These are phyloP conservation scores for Cladosporium sphaerospermum DNA, from an alignment of 2,329 filamentous ascomycete genomes.

Conservation along the genomic window DNA sequence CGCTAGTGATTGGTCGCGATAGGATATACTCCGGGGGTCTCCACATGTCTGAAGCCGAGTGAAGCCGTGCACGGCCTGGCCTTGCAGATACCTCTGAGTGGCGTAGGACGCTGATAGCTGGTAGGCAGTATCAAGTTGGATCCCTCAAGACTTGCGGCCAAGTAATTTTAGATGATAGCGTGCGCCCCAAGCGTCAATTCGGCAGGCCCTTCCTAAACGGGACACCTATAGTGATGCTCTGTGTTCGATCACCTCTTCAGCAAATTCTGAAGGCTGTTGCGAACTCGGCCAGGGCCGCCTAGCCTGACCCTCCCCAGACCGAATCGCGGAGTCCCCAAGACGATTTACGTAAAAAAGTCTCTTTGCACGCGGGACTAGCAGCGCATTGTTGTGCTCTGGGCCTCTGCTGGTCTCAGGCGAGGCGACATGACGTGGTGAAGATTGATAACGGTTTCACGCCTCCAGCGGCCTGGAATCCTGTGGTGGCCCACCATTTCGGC, in stretches of 20 bases:
- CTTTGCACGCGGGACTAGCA: not conserved
- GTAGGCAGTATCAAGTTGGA: not conserved
- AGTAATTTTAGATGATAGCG: not conserved
- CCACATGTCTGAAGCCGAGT: not conserved
- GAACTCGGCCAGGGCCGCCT: not conserved
- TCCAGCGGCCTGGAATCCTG: conserved; percentile 1
- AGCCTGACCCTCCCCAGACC: not conserved
- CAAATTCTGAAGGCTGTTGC: too few species aligned
- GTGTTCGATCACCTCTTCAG: too few species aligned
- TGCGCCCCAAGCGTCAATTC: conserved; percentile 1
- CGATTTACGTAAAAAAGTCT: conserved; percentile 7
- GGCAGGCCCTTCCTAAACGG: conserved; percentile 1
- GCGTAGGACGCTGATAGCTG: conserved; percentile 1
- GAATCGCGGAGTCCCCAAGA: conserved; percentile 2
- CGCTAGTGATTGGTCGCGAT: conserved; percentile 4
- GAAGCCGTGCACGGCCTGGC: conserved; percentile 7
- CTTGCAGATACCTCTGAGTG: conserved; percentile 2
- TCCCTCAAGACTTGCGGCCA: conserved; percentile 2
- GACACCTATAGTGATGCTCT: too few species aligned
- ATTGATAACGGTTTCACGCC: conserved; percentile 4
- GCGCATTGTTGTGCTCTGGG: conserved; percentile 1
- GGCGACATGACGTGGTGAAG: not conserved
- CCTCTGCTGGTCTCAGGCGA: conserved; percentile 3
- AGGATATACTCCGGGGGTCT: conserved; percentile 1
- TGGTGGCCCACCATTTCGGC: not conserved